Evolutionary conservation across 1,139 yeast species (phyloP).

Genomic region (Pichia sp.): DNA sequence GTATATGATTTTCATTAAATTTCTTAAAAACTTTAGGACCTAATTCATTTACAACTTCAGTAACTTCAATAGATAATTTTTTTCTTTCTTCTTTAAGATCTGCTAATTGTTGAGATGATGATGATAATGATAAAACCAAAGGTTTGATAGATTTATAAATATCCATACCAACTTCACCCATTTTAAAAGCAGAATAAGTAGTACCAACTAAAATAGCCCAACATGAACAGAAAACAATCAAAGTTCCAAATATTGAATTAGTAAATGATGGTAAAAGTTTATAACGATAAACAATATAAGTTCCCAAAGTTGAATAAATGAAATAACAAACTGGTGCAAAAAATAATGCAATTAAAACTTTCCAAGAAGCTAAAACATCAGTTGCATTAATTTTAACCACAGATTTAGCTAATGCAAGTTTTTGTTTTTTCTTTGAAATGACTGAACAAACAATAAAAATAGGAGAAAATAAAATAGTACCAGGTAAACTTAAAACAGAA

Average conservation of each 20-base stretch:
- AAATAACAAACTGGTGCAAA: constrained; percentile 65
- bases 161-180: constrained; percentile 76
- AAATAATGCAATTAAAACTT: constrained; percentile 59
- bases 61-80: constrained; percentile 46
- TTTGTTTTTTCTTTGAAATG: constrained; percentile 53
- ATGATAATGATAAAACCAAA: constrained; percentile 46
- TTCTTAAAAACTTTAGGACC: constrained; percentile 66
- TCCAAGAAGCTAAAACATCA: constrained; percentile 76
- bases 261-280: constrained; percentile 32
- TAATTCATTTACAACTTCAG: constrained; percentile 49
- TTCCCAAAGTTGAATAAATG: constrained; percentile 53
- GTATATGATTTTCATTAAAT: constrained; percentile 19
- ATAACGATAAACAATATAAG: constrained; percentile 36
- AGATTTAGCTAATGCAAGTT: constrained; percentile 56
- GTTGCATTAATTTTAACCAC: constrained; percentile 65
- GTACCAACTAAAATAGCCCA: constrained; percentile 50
- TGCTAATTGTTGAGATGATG: constrained; percentile 42
- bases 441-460: constrained; percentile 52
- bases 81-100: constrained; percentile 45
- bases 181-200: constrained; percentile 62
- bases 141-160: constrained; percentile 64
- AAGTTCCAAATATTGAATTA: constrained; percentile 35
- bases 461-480: constrained; percentile 60
- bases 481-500: constrained; percentile 53
- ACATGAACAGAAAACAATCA: constrained; percentile 33